Conservation (phyloP, 371 early-diverging fungal genomes). For the Furculomyces boomerangus region DNA sequence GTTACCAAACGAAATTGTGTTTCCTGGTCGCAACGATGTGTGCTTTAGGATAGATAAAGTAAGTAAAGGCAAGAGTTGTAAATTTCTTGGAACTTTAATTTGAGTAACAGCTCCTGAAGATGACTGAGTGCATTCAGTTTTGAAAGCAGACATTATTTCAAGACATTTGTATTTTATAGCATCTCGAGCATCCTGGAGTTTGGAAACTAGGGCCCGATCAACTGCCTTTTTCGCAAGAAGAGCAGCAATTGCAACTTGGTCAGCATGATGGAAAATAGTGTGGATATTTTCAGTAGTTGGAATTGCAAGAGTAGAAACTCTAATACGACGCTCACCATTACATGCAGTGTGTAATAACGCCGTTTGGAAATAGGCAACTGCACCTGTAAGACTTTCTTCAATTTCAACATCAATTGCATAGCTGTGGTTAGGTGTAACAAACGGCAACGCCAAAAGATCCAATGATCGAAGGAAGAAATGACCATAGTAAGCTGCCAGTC, state of each 20-base stretch:
- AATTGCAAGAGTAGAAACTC: slow-evolving; percentile 82
- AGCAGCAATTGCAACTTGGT: slow-evolving; percentile 66
- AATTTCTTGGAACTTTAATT: slow-evolving; percentile 62
- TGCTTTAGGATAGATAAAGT: slow-evolving; percentile 65
- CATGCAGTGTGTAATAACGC: slow-evolving; percentile 84
- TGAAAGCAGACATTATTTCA: slow-evolving; percentile 74
- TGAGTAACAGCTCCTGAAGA: slow-evolving; percentile 61
- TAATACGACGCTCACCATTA: slow-evolving; percentile 81
- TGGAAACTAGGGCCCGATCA: slow-evolving; percentile 67
- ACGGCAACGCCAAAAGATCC: slow-evolving; percentile 84
- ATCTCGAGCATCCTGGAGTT: slow-evolving; percentile 89
- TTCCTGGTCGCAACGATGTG: slow-evolving; percentile 16
- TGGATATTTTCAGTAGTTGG: slow-evolving; percentile 67
- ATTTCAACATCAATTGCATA: slow-evolving; percentile 81
- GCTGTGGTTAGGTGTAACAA: slow-evolving; percentile 84
- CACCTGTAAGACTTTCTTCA: slow-evolving; percentile 61
- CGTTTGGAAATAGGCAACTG: slow-evolving; percentile 87
- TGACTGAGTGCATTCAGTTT: slow-evolving; percentile 46
- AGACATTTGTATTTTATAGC: slow-evolving; percentile 70
- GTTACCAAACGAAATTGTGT: slow-evolving; percentile 50
- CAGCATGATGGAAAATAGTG: slow-evolving; percentile 66
- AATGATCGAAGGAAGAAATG: slow-evolving; percentile 93
- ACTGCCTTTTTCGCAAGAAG: slow-evolving; percentile 77
- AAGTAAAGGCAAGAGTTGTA: slow-evolving; percentile 71
- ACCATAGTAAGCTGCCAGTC: slow-evolving; percentile 81